These are phyloP conservation scores for Blastocystis sp. DNA, from an alignment of 352 stramenopile genomes.

Conservation along the genomic window DNA sequence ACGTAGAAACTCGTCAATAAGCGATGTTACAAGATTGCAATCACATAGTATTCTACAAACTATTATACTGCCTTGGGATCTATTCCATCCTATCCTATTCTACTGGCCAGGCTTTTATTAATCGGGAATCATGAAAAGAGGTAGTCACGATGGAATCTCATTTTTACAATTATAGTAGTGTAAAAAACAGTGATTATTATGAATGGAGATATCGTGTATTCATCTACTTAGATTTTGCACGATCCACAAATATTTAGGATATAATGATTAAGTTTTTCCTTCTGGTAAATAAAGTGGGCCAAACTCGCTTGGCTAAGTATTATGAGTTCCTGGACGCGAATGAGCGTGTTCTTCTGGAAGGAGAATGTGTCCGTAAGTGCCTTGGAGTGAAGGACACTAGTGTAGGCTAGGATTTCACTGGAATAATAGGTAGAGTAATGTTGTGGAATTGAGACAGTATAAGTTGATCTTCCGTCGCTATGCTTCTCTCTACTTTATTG, in stretches of 20 bases:
- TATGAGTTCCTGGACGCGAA: slow-evolving; percentile 98
- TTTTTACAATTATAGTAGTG: background rate
- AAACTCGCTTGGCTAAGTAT: slow-evolving; percentile 98
- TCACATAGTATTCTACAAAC: too few species aligned
- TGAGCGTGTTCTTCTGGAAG: slow-evolving; percentile 92
- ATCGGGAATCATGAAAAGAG: background rate
- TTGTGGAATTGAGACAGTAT: slow-evolving; percentile 98
- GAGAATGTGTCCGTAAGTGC: slow-evolving; percentile 97
- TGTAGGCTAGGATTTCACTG: background rate
- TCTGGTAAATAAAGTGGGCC: slow-evolving; percentile 98
- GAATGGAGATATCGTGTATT: background rate
- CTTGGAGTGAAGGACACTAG: slow-evolving; percentile 85
- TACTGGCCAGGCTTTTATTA: too few species aligned
- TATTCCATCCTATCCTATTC: background rate
- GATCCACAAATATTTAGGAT: background rate
- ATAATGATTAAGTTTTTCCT: slow-evolving; percentile 87
- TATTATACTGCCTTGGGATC: background rate
- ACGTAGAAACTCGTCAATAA: too few species aligned
- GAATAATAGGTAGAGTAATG: slow-evolving; percentile 82
- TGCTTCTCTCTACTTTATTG: slow-evolving; percentile 99
- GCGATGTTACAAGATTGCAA: too few species aligned
- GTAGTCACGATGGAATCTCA: background rate
- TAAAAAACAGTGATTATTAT: background rate
- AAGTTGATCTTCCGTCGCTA: slow-evolving; percentile 95
- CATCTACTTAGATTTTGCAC: slow-evolving; percentile 2